These are phyloP conservation scores for Kwoniella bestiolae DNA, from an alignment of 768 basidiomycete species.

Conservation along the genomic window DNA sequence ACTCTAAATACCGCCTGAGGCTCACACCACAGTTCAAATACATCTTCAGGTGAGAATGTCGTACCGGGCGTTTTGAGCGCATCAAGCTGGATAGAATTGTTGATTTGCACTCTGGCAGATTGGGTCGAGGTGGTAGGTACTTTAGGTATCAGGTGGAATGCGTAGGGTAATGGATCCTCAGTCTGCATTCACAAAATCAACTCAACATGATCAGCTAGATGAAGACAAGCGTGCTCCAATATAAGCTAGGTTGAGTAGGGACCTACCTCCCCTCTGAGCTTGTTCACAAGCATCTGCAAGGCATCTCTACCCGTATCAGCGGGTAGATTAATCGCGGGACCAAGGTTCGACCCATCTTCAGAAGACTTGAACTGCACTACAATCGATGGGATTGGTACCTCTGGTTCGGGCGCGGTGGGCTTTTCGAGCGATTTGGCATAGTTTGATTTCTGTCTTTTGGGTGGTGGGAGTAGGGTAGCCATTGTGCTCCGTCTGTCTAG, in stretches of 20 bases:
- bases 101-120: slow-evolving; percentile 78
- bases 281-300: slow-evolving; percentile 87
- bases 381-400: slow-evolving; percentile 65
- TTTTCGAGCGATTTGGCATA: slow-evolving; percentile 59
- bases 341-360: slow-evolving; percentile 77
- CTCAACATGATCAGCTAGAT: not conserved
- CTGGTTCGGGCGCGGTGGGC: slow-evolving; percentile 56
- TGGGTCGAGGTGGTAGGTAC: slow-evolving; percentile 48
- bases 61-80: slow-evolving; percentile 65
- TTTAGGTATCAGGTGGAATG: slow-evolving; percentile 72
- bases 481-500: no score
- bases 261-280: slow-evolving; percentile 73
- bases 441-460: slow-evolving; percentile 77
- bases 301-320: slow-evolving; percentile 83
- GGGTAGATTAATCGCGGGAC: slow-evolving; percentile 85
- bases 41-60: slow-evolving; percentile 67
- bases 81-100: slow-evolving; percentile 81
- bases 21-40: slow-evolving; percentile 84
- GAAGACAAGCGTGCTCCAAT: not conserved
- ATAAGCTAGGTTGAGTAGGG: not conserved
- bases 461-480: slow-evolving; percentile 85
- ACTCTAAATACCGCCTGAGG: slow-evolving; percentile 96
- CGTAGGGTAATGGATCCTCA: slow-evolving; percentile 89
- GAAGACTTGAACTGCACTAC: slow-evolving; percentile 92
- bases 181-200: slow-evolving; percentile 62